Conservation (phyloP, 164 flowering plant species). For the Vitis riparia region DNA sequence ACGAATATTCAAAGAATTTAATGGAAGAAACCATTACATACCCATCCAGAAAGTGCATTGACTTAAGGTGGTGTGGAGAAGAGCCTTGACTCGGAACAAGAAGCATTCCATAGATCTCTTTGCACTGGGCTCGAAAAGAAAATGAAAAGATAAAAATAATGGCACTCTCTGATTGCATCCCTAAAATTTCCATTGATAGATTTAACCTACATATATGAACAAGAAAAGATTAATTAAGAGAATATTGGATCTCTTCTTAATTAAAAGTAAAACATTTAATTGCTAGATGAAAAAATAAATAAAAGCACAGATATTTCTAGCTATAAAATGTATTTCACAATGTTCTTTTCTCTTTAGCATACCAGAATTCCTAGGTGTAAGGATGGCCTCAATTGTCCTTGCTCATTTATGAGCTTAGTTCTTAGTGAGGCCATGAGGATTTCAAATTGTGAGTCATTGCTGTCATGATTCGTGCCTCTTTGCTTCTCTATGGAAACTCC, state of each 20-base stretch:
- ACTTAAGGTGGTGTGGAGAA: slow-evolving; percentile 60
- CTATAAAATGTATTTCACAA: no score
- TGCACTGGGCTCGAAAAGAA: slow-evolving; percentile 46
- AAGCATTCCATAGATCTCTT: slow-evolving; percentile 90
- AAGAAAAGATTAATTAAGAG: no score
- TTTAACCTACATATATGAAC: no score
- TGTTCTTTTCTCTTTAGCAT: neutral
- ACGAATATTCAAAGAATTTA: neutral
- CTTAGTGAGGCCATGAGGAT: neutral
- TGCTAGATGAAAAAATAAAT: no score
- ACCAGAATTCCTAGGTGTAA: slow-evolving; percentile 72
- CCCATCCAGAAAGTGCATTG: slow-evolving; percentile 82
- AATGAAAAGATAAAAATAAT: neutral
- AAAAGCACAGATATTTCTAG: no score
- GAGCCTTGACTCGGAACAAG: slow-evolving; percentile 79
- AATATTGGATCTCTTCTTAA: no score
- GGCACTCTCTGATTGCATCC: no score
- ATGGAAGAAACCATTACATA: slow-evolving; percentile 20
- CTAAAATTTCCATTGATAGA: no score
- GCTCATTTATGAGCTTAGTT: slow-evolving; percentile 14
- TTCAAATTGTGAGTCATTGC: neutral
- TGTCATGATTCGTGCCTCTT: slow-evolving; percentile 19
- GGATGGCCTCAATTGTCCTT: slow-evolving; percentile 11
- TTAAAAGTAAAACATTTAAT: no score
- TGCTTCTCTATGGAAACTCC: slow-evolving; percentile 47